Evolutionary conservation across 176 grass and related monocot species (phyloP).

Genomic region (Cenchrus americanus): DNA sequence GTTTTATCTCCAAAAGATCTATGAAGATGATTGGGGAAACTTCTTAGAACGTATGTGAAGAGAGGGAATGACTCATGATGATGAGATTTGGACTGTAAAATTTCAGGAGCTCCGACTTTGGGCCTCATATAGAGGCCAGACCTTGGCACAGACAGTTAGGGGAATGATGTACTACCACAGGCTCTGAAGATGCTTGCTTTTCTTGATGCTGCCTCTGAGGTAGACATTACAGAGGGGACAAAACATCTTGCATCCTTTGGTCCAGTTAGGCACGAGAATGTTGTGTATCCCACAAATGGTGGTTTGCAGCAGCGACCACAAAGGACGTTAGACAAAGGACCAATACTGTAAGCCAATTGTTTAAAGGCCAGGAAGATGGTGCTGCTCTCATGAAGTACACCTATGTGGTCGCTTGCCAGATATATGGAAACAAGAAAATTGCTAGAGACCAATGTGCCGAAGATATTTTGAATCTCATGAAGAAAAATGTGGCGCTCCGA

Average conservation of each 20-base stretch:
- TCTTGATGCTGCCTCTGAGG: conserved; percentile 92
- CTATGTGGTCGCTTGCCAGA: conserved; percentile 93
- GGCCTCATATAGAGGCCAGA: conserved; percentile 97
- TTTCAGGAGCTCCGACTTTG: conserved; percentile 86
- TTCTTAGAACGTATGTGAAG: conserved; percentile 91
- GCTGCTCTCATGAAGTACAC: conserved; percentile 94
- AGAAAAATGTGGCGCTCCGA: conserved; percentile 86
- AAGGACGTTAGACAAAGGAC: conserved; percentile 63
- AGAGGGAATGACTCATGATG: conserved; percentile 74
- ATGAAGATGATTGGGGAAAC: conserved; percentile 89
- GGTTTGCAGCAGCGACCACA: conserved; percentile 52
- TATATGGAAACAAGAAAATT: conserved; percentile 89
- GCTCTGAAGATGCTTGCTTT: conserved; percentile 98
- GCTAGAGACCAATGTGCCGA: conserved; percentile 76
- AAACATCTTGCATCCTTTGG: conserved; percentile 74
- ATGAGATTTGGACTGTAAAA: conserved; percentile 73
- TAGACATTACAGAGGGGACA: conserved; percentile 82
- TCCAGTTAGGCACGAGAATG: conserved; percentile 69
- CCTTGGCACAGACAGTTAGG: conserved; percentile 81
- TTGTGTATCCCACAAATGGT: conserved; percentile 52
- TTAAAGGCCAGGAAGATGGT: conserved; percentile 88
- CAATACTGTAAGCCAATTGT: conserved; percentile 75
- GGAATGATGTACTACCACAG: conserved; percentile 99
- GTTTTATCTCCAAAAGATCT: conserved; percentile 99
- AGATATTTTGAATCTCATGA: conserved; percentile 91